Conservation (phyloP, 1,284 basidiomycete species). For the Meira nashicola region DNA sequence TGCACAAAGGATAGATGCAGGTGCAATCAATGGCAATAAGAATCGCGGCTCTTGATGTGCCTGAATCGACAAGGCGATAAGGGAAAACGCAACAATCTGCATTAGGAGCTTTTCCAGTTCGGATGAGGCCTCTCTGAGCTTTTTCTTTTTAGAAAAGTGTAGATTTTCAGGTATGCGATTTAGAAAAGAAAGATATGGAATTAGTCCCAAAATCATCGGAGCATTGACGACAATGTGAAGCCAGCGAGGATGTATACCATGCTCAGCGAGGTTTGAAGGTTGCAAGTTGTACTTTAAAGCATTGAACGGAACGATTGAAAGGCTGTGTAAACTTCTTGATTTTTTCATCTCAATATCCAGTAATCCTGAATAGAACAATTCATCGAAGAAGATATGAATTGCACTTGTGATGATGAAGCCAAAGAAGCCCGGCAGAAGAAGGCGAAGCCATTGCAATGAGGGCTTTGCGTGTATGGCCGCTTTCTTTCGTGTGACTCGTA, state of each 20-base stretch:
- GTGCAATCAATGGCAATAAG: constrained; percentile 47
- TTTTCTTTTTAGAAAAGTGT: too few relatives aligned
- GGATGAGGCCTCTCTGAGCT: too few relatives aligned
- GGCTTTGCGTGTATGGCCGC: background rate
- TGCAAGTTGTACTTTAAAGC: constrained; percentile 50
- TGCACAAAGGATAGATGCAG: constrained; percentile 11
- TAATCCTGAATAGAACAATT: constrained; percentile 12
- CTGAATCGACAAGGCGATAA: constrained; percentile 42
- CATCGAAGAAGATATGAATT: constrained; percentile 18
- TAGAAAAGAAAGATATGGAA: constrained; percentile 8
- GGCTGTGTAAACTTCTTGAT: background rate
- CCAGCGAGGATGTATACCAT: constrained; percentile 52
- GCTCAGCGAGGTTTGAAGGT: constrained; percentile 42
- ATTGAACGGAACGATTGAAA: constrained; percentile 41
- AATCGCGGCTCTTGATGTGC: constrained; percentile 54
- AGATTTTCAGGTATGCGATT: too few relatives aligned
- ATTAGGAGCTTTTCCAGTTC: background rate
- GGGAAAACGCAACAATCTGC: constrained; percentile 12
- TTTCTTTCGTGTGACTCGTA: background rate
- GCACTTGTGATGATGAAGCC: constrained; percentile 6
- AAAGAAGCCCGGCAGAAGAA: background rate
- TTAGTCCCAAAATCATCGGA: constrained; percentile 49
- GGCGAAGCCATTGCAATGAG: background rate
- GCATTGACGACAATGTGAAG: constrained; percentile 47
- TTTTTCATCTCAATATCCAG: too few relatives aligned